These are phyloP conservation scores for Globisporangium polare DNA, from an alignment of 352 stramenopile species.

Conservation along the genomic window DNA sequence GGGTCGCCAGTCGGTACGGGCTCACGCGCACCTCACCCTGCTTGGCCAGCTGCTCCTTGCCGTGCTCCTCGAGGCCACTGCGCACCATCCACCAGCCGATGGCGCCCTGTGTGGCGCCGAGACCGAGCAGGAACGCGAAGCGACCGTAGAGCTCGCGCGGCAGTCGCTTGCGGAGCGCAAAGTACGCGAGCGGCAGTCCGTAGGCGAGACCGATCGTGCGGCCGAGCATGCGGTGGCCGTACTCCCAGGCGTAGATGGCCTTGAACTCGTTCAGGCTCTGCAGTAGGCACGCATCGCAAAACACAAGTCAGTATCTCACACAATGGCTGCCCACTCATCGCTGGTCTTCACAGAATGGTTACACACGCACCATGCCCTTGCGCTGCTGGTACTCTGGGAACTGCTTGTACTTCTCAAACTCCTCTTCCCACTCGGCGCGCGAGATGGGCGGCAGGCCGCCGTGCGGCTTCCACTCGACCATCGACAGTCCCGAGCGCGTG, in stretches of 20 bases:
- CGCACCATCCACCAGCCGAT: slow-evolving; percentile 99
- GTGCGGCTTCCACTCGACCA: slow-evolving; percentile 97
- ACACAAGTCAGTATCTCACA: background rate
- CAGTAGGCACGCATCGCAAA: slow-evolving; percentile 3
- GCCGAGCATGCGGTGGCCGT: slow-evolving; percentile 97
- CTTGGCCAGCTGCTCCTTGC: slow-evolving; percentile 66
- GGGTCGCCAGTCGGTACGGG: slow-evolving; percentile 95
- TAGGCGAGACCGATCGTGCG: slow-evolving; percentile 94
- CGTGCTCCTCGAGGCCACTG: slow-evolving; percentile 95
- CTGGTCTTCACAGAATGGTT: background rate
- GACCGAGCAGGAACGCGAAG: slow-evolving; percentile 57
- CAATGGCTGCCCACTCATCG: background rate
- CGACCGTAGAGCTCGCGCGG: slow-evolving; percentile 66
- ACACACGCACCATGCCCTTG: slow-evolving; percentile 71
- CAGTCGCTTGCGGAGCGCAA: slow-evolving; percentile 80
- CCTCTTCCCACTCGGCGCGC: slow-evolving; percentile 90
- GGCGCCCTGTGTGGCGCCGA: slow-evolving; percentile 63
- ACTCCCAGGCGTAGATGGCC: slow-evolving; percentile 96
- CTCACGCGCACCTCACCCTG: slow-evolving; percentile 96
- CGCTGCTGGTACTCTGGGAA: slow-evolving; percentile 98
- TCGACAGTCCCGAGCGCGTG: slow-evolving; percentile 96
- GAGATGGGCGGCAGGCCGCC: slow-evolving; percentile 91
- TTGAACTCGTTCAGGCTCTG: slow-evolving; percentile 98
- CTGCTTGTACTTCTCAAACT: slow-evolving; percentile 98
- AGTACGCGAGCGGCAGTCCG: slow-evolving; percentile 91